Evolutionary conservation across 805 yeast species (phyloP).

Genomic region (Pichia exigua): DNA sequence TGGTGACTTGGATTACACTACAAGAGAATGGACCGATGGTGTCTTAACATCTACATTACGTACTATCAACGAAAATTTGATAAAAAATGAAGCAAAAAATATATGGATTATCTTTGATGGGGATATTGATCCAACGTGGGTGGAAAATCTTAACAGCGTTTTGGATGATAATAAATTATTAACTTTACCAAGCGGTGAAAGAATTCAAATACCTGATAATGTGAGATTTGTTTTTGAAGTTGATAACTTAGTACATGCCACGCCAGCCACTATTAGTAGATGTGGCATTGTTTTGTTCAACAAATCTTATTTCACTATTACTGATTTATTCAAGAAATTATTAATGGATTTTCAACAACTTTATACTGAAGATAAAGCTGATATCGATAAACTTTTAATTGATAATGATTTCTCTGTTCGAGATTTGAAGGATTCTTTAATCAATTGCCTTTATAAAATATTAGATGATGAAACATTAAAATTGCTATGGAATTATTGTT

Average conservation of each 20-base stretch:
- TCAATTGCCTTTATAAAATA: slow-evolving; percentile 1
- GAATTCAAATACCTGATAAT: slow-evolving; percentile 58
- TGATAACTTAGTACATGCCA: slow-evolving; percentile 54
- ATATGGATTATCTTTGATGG: slow-evolving; percentile 88
- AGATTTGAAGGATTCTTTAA: slow-evolving; percentile 4
- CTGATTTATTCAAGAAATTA: slow-evolving; percentile 9
- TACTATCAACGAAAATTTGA: slow-evolving; percentile 41
- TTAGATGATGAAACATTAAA: slow-evolving; percentile 13
- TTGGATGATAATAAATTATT: slow-evolving; percentile 78
- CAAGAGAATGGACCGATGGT: slow-evolving; percentile 93
- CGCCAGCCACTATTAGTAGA: slow-evolving; percentile 88
- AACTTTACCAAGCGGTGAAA: slow-evolving; percentile 86
- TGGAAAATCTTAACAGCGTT: slow-evolving; percentile 83
- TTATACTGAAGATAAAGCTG: slow-evolving; percentile 11
- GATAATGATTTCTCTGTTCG: not conserved
- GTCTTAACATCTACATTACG: slow-evolving; percentile 63
- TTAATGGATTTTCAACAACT: slow-evolving; percentile 12
- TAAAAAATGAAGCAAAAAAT: slow-evolving; percentile 49
- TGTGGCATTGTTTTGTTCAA: slow-evolving; percentile 84
- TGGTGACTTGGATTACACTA: slow-evolving; percentile 65
- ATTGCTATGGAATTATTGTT: slow-evolving; percentile 14
- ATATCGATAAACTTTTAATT: slow-evolving; percentile 1
- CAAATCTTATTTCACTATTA: slow-evolving; percentile 10
- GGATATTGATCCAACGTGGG: slow-evolving; percentile 91
- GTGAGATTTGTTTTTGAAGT: slow-evolving; percentile 72